A percentile compares a stretch with the other conserved stretches of the same genome.
Evolutionary conservation across 176 grass and related monocot genomes (phyloP).

Genomic region (Musa acuminata): DNA sequence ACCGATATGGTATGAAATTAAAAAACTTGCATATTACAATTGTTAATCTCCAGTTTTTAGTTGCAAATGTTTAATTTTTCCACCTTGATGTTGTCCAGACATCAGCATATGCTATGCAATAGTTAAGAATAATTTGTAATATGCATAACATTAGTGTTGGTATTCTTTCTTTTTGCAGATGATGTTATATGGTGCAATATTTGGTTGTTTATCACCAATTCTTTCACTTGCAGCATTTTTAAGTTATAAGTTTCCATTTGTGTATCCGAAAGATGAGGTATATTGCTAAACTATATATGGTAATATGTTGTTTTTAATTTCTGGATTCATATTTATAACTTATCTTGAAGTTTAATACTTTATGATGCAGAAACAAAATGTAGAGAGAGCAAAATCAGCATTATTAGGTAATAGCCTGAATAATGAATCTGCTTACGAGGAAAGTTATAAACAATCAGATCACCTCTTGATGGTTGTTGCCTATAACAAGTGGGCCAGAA

Average conservation of each 20-base stretch:
- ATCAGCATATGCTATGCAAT: no score
- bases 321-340: not conserved
- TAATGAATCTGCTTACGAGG: constrained; percentile 36
- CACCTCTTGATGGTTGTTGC: constrained; percentile 84
- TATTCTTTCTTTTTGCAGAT: constrained; percentile 39
- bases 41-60: no score
- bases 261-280: constrained; percentile 99
- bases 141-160: not conserved
- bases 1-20: no score
- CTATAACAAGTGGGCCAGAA: constrained; percentile 68
- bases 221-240: constrained; percentile 87
- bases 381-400: constrained; percentile 71
- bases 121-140: no score
- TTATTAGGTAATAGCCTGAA: constrained; percentile 55
- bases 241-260: constrained; percentile 88
- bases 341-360: not conserved
- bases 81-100: no score
- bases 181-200: constrained; percentile 98
- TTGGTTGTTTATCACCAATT: constrained; percentile 91
- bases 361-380: constrained; percentile 72
- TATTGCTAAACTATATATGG: not conserved
- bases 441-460: constrained; percentile 73
- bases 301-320: not conserved
- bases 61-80: no score
- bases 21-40: no score